Percentiles rank a stretch among this genome's conserved stretches.
Evolutionary conservation across 345 rosid species (phyloP).

Genomic region (Litchi chinensis): DNA sequence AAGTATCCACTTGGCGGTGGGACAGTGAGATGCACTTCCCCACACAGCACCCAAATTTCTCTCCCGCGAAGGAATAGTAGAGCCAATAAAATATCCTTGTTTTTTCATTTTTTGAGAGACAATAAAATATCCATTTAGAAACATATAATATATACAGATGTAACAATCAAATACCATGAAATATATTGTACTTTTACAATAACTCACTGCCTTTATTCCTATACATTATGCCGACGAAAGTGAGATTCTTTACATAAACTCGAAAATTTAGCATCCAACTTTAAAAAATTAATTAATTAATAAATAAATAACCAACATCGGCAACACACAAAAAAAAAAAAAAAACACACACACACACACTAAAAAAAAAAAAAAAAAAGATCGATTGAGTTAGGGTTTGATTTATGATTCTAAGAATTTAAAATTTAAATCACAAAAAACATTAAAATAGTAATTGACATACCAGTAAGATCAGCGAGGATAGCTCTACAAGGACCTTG

Average conservation of each 20-base stretch:
- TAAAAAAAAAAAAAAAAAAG: not conserved
- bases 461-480: conserved; percentile 96
- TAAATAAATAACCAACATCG: not conserved
- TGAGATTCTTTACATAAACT: not conserved
- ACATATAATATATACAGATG: not conserved
- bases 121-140: not conserved
- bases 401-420: conserved; percentile 1
- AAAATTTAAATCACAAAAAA: not conserved
- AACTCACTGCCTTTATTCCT: not conserved
- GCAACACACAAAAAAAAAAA: too few species aligned
- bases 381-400: conserved; percentile 12
- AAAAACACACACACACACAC: too few species aligned
- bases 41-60: not conserved
- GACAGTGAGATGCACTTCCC: not conserved
- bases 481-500: conserved; percentile 98
- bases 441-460: not conserved
- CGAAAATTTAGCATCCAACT: conserved; percentile 1
- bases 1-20: not conserved
- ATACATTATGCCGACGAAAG: not conserved
- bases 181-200: not conserved
- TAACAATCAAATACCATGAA: not conserved
- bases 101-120: not conserved
- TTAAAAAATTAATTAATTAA: not conserved
- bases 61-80: not conserved
- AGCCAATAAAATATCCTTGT: not conserved